Conservation (phyloP, 2,329 filamentous ascomycete species). For the Diaporthe australafricana region DNA sequence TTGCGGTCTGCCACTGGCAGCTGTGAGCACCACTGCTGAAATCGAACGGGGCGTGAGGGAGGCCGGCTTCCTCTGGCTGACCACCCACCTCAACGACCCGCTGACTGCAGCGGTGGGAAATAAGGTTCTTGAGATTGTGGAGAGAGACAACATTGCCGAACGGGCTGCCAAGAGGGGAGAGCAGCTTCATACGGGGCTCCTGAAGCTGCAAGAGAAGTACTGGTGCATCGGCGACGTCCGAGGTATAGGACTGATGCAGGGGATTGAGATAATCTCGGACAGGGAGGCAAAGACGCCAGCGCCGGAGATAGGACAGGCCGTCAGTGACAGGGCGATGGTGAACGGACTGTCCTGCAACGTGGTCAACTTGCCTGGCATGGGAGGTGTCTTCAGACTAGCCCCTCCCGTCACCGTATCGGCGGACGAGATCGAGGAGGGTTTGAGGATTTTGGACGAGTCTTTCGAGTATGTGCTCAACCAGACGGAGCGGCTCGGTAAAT, state of each 20-base stretch:
- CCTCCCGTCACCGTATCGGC: conserved; percentile 61
- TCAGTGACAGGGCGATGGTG: conserved; percentile 57
- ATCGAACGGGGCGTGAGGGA: conserved; percentile 60
- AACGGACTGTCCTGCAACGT: conserved; percentile 62
- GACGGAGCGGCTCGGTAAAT: background rate
- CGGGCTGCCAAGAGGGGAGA: conserved; percentile 54
- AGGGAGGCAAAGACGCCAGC: conserved; percentile 55
- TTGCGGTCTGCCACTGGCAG: conserved; percentile 61
- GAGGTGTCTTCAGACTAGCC: conserved; percentile 62
- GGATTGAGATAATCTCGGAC: conserved; percentile 62
- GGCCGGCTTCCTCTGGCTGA: conserved; percentile 60
- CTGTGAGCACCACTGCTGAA: conserved; percentile 59
- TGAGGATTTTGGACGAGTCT: conserved; percentile 62
- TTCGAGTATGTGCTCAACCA: conserved; percentile 49
- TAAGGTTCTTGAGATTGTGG: conserved; percentile 66
- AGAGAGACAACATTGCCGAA: conserved; percentile 57
- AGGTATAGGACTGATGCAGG: conserved; percentile 61
- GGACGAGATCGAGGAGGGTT: conserved; percentile 56
- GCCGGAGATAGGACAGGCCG: conserved; percentile 53
- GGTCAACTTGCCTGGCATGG: conserved; percentile 58
- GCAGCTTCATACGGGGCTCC: conserved; percentile 56
- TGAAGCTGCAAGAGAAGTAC: conserved; percentile 58
- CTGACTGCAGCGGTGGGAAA: conserved; percentile 63
- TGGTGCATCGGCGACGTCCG: conserved; percentile 65
- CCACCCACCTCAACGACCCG: conserved; percentile 67